Conservation (phyloP, 2,329 filamentous ascomycete species). For the Paecilomyces formosus region DNA sequence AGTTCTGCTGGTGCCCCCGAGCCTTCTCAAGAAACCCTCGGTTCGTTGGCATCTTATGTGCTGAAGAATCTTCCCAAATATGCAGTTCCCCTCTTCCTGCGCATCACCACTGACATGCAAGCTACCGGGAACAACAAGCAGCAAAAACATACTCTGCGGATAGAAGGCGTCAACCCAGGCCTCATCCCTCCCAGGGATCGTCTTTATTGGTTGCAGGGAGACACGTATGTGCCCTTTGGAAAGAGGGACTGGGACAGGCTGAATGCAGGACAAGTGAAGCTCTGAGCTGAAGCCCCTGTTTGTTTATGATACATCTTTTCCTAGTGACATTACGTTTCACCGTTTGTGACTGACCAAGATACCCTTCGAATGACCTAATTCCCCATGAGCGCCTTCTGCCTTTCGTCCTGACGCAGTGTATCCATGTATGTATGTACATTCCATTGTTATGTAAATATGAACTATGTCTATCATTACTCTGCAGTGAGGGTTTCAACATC, state of each 20-base stretch:
- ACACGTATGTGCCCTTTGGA: constrained; percentile 61
- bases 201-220: constrained; percentile 61
- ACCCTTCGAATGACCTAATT: not conserved
- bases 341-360: not conserved
- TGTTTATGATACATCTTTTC: not conserved
- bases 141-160: constrained; percentile 67
- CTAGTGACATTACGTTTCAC: not conserved
- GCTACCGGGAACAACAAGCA: constrained; percentile 84
- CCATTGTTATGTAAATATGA: not conserved
- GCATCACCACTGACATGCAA: constrained; percentile 56
- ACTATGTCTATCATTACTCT: not conserved
- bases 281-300: constrained; percentile 39
- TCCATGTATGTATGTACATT: not conserved
- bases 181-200: constrained; percentile 30
- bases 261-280: constrained; percentile 60
- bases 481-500: not conserved
- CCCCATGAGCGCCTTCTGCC: not conserved
- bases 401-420: not conserved
- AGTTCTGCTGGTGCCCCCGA: constrained; percentile 15
- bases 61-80: constrained; percentile 58
- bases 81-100: constrained; percentile 70
- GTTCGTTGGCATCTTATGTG: constrained; percentile 56
- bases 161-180: constrained; percentile 63
- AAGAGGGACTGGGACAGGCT: constrained; percentile 62
- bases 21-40: constrained; percentile 39